A percentile compares a stretch with the other conserved stretches of the same genome.
Evolutionary conservation across 305 asterid species (phyloP).

Genomic region (Solanum aculeatissimum): DNA sequence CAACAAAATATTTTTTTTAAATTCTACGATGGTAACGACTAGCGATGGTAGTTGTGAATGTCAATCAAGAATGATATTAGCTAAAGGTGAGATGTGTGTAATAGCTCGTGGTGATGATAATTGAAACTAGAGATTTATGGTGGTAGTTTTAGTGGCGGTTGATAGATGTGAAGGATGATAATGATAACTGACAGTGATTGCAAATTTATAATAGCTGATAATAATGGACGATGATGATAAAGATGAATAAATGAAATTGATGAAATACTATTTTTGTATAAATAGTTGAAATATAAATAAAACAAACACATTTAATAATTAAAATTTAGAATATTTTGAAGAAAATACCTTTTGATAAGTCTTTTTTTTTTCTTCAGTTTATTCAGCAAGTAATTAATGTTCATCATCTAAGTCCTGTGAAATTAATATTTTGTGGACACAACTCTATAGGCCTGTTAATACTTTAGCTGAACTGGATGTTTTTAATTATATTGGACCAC

Average conservation of each 20-base stretch:
- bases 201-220: not conserved
- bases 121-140: not conserved
- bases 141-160: not conserved
- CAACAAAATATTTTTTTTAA: too few species aligned
- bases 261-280: too few species aligned
- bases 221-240: too few species aligned
- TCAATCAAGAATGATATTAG: too few species aligned
- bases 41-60: too few species aligned
- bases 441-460: not conserved
- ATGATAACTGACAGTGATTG: not conserved
- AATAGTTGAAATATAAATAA: too few species aligned
- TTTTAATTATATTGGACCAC: slow-evolving; percentile 27
- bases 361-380: not conserved
- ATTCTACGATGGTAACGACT: too few species aligned
- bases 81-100: not conserved
- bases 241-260: too few species aligned
- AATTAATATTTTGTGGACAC: not conserved
- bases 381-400: not conserved
- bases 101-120: not conserved
- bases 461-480: slow-evolving; percentile 3
- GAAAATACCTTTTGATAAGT: not conserved
- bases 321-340: not conserved
- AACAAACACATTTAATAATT: too few species aligned
- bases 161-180: not conserved
- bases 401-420: not conserved